Evolutionary conservation across 2,329 filamentous ascomycete genomes (phyloP), one percentile per base, ranked within the genome.

Genomic region (Exophiala calicioides): DNA sequence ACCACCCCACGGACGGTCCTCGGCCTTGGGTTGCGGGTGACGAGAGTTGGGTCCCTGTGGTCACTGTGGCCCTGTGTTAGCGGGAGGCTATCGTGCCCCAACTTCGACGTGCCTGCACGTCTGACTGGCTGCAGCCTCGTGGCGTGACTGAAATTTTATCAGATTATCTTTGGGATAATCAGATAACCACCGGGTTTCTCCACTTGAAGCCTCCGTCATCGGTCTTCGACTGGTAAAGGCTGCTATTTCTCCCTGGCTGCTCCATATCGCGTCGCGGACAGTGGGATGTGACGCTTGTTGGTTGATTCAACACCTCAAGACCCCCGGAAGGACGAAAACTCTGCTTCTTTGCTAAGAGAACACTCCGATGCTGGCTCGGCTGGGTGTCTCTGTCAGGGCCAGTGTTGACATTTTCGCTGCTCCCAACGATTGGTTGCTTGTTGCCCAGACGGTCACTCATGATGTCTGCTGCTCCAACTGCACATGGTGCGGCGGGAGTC

Each of bases 111-210:
- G 12, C 7, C 24, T 7, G 24, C 12, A 12, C 24, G 7, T 7
- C 4, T 41, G n/a, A 47, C 12, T 47, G 35, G 44, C 24, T 27
- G 24, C 24, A 7, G 7, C 24, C 18, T 23, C n/a, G 21, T 31
- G 30, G 39, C 35, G 42, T 50, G 50, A 52, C 45, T 13, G 18
- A 23, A 36, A 49, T 33, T 37, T 39, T 44, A 43, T 50, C 39
- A 41, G 39, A 50, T 44, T 33, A 38, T 44, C 39, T 12, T 5
- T 13, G 29, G 21, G 44, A 52, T 52, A 45, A 52, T 47, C 44
- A 24, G 49, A 52, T 52, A 52, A 47, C 40, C n/a, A n/a, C 12
- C 13, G 32, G 16, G 18, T 8, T 5, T 16, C 16, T 35, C n/a
- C 24, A 5, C 12, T 31, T 31, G 26, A 20, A n/a, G 19, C 13